Percentiles rank a stretch among this genome's conserved stretches.
Evolutionary conservation across 1,139 yeast genomes (phyloP).

Genomic region (Komagataea norvegica): DNA sequence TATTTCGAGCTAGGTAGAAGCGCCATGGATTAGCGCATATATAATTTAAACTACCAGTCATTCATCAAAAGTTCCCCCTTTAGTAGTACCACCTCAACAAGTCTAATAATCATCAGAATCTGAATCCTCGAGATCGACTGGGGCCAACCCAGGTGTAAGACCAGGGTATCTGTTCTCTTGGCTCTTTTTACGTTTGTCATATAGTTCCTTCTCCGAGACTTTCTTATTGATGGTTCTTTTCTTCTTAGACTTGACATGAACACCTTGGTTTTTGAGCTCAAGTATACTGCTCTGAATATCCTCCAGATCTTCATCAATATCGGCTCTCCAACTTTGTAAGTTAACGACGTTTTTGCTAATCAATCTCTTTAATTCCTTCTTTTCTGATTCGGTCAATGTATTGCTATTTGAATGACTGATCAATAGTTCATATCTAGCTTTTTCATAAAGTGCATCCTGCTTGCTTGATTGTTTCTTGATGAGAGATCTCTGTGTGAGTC

Average conservation of each 20-base stretch:
- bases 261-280: constrained; percentile 27
- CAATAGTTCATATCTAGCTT: constrained; percentile 49
- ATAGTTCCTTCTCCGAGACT: constrained; percentile 14
- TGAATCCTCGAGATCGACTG: constrained; percentile 61
- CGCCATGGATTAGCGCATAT: constrained; percentile 18
- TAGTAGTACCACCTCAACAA: background rate
- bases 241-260: constrained; percentile 25
- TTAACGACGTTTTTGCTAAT: constrained; percentile 45
- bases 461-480: constrained; percentile 35
- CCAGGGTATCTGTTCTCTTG: constrained; percentile 49
- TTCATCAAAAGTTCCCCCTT: background rate
- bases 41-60: no score
- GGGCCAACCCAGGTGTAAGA: constrained; percentile 88
- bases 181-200: constrained; percentile 23
- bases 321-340: constrained; percentile 44
- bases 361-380: constrained; percentile 44
- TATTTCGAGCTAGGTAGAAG: constrained; percentile 48
- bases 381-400: constrained; percentile 41
- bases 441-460: constrained; percentile 40
- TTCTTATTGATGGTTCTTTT: constrained; percentile 26
- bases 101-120: constrained; percentile 31
- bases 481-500: constrained; percentile 35
- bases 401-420: constrained; percentile 38
- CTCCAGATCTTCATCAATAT: constrained; percentile 42
- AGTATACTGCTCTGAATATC: constrained; percentile 41